Evolutionary conservation across 2,329 filamentous ascomycete species (phyloP), one percentile per base, ranked within the genome.

Genomic region (Fusarium dimerum): DNA sequence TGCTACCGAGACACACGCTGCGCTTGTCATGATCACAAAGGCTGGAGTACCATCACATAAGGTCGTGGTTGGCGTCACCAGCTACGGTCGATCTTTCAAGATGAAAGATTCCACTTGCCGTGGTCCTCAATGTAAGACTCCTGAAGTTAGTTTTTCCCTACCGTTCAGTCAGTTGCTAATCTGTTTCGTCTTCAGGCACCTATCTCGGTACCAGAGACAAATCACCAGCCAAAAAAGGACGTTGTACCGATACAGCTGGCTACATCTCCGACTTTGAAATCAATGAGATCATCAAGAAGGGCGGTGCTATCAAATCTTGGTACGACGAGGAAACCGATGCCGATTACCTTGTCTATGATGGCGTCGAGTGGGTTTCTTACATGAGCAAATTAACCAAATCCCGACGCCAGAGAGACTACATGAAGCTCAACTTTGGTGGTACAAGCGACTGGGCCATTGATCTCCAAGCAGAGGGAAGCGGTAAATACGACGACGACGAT

Each of bases 241-340:
- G 12, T 2, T 55, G 46, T 26, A 58, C 68, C 0, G 54, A 44
- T 1, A 67, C 66, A 0, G 51, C 48, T 3, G 70, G 71, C 2
- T 71, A 71, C 36, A 62, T 72, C n/a, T 50, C 66, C 6, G 61
- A 70, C 44, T 61, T 56, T 6, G 71, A 72, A 38, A 68, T 71
- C 26, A 34, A 54, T 0, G 58, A 60, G 10, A 62, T 59, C 18
- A 40, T 57, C 16, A 49, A 56, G 10, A 59, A 57, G 34, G n/a
- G n/a, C n/a, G n/a, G n/a, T n/a, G n/a, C n/a, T 26, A 39, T 42
- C 15, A 15, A 45, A 3, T 48, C 52, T 2, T 54, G 52, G 32
- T 39, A 44, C 15, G 55, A 49, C 18, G 32, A 43, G 2, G 42
- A 18, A 2, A 51, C 47, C 2, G 45, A 54, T 9, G 59, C 54